phyloP scores from a whole-genome alignment of 2,329 filamentous ascomycete genomes.

The Ophiostoma angusticollis region DNA sequence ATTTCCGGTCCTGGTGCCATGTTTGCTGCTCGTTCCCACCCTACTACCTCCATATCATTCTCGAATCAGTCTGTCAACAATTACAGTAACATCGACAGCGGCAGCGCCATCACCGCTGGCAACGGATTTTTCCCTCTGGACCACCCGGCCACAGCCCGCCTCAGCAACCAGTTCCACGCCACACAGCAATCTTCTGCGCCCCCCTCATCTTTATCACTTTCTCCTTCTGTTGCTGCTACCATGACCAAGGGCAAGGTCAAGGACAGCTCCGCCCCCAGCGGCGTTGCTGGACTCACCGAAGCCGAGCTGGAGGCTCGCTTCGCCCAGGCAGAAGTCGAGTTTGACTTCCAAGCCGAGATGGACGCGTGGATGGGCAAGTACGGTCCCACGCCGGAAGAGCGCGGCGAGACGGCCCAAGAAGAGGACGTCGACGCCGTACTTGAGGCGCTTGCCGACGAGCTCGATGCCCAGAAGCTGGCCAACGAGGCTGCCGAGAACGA shows the following conservation, averaged over 20 bases:
- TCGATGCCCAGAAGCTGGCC: conserved; percentile 4
- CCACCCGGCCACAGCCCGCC: too few relatives aligned
- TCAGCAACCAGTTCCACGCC: neutral
- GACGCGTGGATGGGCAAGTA: conserved; percentile 22
- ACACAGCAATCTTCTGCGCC: neutral
- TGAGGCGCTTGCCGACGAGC: conserved; percentile 15
- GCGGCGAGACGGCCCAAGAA: conserved; percentile 5
- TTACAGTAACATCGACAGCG: neutral
- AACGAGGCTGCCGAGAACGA: conserved; percentile 15
- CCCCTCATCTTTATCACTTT: neutral
- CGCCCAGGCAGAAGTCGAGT: conserved; percentile 8
- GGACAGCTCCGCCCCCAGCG: neutral
- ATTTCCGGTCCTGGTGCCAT: neutral
- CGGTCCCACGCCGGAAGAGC: conserved; percentile 15
- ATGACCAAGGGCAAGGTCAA: neutral
- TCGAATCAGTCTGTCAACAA: neutral
- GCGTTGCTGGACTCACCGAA: conserved; percentile 7
- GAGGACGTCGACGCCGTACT: conserved; percentile 16
- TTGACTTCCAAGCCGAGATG: conserved; percentile 18
- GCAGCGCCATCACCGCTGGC: neutral
- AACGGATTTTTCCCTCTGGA: too few relatives aligned
- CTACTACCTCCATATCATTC: neutral
- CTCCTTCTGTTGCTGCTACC: neutral
- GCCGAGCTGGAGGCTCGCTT: conserved; percentile 14
- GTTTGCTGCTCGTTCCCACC: too few relatives aligned